Percentiles rank a stretch among this genome's conserved stretches.
Evolutionary conservation across 2,329 filamentous ascomycete species (phyloP).

Genomic region (Ascochyta pisi): DNA sequence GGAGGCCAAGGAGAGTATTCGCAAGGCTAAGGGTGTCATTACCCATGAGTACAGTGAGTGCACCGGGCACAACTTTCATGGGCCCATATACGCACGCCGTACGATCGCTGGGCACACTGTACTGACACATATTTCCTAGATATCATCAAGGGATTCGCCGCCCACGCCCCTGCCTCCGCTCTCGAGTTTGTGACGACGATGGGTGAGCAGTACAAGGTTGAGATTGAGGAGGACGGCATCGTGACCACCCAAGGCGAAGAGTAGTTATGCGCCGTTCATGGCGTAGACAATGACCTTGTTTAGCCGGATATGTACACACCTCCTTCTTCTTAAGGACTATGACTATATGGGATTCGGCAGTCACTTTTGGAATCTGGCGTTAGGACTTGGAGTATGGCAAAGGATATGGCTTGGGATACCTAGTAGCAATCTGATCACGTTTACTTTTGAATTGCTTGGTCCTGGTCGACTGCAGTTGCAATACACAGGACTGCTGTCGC

Average conservation of each 20-base stretch:
- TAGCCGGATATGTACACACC: neutral
- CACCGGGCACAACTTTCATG: neutral
- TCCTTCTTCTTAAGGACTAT: neutral
- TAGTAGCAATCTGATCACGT: slow-evolving; percentile 5
- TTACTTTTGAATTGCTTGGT: neutral
- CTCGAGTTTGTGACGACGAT: slow-evolving; percentile 71
- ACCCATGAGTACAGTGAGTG: slow-evolving; percentile 74
- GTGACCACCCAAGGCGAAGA: slow-evolving; percentile 55
- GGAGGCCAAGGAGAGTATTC: slow-evolving; percentile 74
- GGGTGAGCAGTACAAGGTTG: slow-evolving; percentile 66
- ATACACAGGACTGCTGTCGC: neutral
- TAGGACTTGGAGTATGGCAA: neutral
- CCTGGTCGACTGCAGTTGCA: neutral
- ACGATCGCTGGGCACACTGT: no score
- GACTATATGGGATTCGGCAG: neutral
- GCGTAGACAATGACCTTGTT: neutral
- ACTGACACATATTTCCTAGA: slow-evolving; percentile 37
- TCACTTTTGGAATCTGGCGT: slow-evolving; percentile 1
- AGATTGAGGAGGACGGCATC: slow-evolving; percentile 79
- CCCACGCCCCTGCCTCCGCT: slow-evolving; percentile 72
- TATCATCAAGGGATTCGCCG: slow-evolving; percentile 74
- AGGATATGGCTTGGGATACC: slow-evolving; percentile 3
- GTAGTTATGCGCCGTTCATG: slow-evolving; percentile 14
- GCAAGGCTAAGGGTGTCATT: slow-evolving; percentile 71
- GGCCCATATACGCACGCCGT: no score